phyloP scores from a whole-genome alignment of 257 asterid genomes.

The Petunia axillaris region DNA sequence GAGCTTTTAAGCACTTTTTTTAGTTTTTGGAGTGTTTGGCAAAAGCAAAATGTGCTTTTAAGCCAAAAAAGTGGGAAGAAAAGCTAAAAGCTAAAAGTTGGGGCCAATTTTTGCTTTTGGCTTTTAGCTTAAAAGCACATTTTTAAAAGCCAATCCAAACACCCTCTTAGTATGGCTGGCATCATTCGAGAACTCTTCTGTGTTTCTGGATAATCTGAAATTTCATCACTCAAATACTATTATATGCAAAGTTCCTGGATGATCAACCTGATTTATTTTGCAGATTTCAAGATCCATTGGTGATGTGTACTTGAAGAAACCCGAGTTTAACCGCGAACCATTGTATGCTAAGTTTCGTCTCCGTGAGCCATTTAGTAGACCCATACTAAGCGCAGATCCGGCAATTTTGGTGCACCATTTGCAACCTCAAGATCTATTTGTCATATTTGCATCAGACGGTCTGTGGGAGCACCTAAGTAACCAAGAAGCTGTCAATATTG shows the following conservation, averaged over 20 bases:
- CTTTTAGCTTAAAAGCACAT: too few species aligned
- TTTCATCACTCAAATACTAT: background rate
- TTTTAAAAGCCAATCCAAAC: too few species aligned
- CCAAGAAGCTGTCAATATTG: conserved; percentile 80
- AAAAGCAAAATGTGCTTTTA: too few species aligned
- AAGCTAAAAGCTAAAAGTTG: too few species aligned
- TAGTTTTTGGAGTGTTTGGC: too few species aligned
- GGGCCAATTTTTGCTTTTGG: too few species aligned
- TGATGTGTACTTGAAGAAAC: conserved; percentile 66
- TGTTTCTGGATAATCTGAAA: background rate
- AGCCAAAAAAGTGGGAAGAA: too few species aligned
- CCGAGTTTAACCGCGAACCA: conserved; percentile 79
- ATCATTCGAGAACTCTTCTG: background rate
- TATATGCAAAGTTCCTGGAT: too few species aligned
- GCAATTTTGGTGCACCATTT: conserved; percentile 55
- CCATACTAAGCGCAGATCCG: conserved; percentile 75
- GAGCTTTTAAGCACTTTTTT: too few species aligned
- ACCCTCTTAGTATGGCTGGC: background rate
- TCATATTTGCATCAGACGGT: conserved; percentile 80
- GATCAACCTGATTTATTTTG: conserved; percentile 21
- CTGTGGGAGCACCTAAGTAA: conserved; percentile 85
- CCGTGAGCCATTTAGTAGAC: conserved; percentile 61
- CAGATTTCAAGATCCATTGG: conserved; percentile 82
- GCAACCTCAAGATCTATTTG: conserved; percentile 65
- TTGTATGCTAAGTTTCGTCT: conserved; percentile 65